Conservation (phyloP, 2,329 filamentous ascomycete species). For the Venturia oleaginea region DNA sequence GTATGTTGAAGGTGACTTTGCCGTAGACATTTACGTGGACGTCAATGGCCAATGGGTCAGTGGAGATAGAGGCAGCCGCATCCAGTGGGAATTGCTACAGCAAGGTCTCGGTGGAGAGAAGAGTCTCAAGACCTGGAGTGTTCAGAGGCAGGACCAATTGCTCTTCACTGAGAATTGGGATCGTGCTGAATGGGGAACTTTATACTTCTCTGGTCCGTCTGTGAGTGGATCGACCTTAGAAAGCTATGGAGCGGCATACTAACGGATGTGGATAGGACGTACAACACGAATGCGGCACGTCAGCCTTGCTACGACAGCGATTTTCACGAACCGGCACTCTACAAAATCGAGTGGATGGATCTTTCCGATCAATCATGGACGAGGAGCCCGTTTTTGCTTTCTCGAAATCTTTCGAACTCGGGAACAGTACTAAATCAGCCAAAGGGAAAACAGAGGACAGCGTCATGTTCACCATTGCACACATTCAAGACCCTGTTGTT, state of each 20-base stretch:
- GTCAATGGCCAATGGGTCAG: constrained; percentile 65
- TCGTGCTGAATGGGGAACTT: constrained; percentile 72
- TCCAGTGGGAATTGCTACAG: constrained; percentile 58
- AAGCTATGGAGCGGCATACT: not conserved
- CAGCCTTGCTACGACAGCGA: constrained; percentile 52
- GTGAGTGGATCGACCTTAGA: not conserved
- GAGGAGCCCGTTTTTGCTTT: constrained; percentile 78
- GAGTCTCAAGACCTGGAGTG: constrained; percentile 56
- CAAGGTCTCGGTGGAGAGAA: constrained; percentile 29
- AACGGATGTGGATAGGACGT: constrained; percentile 38
- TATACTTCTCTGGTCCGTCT: constrained; percentile 57
- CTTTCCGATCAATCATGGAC: constrained; percentile 63
- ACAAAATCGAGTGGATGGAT: constrained; percentile 55
- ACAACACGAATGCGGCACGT: constrained; percentile 62
- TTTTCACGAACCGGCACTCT: constrained; percentile 62
- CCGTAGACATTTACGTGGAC: constrained; percentile 39
- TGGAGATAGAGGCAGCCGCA: constrained; percentile 58
- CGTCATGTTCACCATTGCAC: constrained; percentile 65
- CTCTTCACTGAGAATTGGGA: constrained; percentile 67
- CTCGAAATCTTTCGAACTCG: constrained; percentile 28
- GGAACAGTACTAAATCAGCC: not conserved
- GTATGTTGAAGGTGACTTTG: constrained; percentile 55
- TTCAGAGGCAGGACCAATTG: constrained; percentile 52
- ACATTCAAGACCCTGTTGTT: constrained; percentile 69
- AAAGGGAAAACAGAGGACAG: constrained; percentile 29